These are phyloP conservation scores for Arctium lappa DNA, from an alignment of 129 eudicot species.

Conservation along the genomic window DNA sequence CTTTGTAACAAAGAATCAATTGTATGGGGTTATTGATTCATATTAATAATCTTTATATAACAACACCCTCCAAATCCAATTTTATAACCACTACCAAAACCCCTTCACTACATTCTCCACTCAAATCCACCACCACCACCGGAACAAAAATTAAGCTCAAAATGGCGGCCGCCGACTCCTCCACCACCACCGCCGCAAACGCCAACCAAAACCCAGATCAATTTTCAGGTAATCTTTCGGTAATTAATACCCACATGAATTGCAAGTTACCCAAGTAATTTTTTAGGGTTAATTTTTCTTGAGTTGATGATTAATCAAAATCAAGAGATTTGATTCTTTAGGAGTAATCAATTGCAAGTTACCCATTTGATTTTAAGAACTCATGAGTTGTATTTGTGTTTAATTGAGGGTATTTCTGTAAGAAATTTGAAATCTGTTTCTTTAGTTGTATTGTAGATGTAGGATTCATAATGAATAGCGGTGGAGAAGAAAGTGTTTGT, in stretches of 20 bases:
- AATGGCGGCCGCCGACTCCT: slow-evolving; percentile 25
- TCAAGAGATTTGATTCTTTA: slow-evolving; percentile 4
- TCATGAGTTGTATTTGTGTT: neutral
- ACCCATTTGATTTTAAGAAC: neutral
- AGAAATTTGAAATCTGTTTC: neutral
- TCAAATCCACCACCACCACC: neutral
- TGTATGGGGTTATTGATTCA: neutral
- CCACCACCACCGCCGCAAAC: neutral
- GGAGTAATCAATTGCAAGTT: neutral
- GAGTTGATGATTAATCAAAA: slow-evolving; percentile 4
- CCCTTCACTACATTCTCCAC: neutral
- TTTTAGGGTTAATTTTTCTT: slow-evolving; percentile 15
- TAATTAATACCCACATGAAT: neutral
- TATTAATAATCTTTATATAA: slow-evolving; percentile 3
- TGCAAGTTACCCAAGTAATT: neutral
- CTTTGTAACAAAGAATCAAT: too few species aligned
- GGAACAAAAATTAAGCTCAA: slow-evolving; percentile 1
- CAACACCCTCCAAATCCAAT: neutral
- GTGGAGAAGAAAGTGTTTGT: neutral
- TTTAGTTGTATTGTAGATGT: neutral
- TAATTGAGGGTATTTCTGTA: neutral
- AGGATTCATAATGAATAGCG: neutral
- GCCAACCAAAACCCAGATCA: slow-evolving; percentile 4
- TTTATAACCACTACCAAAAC: neutral
- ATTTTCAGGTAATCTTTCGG: neutral